Base-by-base conservation (phyloP, 306 rosid species). In the Begonia masoniana region DNA sequence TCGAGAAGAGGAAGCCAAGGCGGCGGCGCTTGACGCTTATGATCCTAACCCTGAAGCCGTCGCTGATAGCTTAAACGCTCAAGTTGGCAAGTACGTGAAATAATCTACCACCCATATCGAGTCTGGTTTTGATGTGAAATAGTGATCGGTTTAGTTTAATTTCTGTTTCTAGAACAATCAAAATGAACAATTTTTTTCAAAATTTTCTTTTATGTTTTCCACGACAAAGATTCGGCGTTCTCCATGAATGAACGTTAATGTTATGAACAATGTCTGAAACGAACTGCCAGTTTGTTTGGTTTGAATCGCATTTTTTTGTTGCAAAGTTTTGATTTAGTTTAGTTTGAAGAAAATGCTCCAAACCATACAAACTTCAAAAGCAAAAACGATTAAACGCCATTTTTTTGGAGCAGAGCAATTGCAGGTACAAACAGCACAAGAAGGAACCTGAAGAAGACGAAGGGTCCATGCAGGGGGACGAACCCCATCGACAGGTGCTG, bases 401-500 rank as follows among this genome's bases (percentile, higher is more conserved):
- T 45, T n/a, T 45, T n/a, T 45, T 47, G 68, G 52, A 42, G 64
- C 64, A 88, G 97, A 31, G 36, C 10, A 24, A 5, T 72, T 12
- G 6, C 4, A 2, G 59, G 41, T 15, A 52, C 5, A 5, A 78
- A 62, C 26, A 17, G 6, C 8, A 41, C 67, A 13, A 15, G 87
- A 62, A 81, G 87, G 66, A 43, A 26, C 54, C 48, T 81, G 68
- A 66, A 21, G 56, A 53, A 7, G 24, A 10, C 46, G 0, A 13
- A 0, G 0, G 91, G 78, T 0, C 26, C 55, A 14, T 88, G 88
- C 73, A 0, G 0, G 42, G 78, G 84, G 13, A 79, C 88, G 11
- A 88, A 88, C 61, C 95, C 97, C 36, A 82, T 88, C 1, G 97
- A 84, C 13, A 63, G 73, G 15, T 88, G 97, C 62, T 88, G 95